Percentiles rank a stretch among this genome's conserved stretches.
phyloP scores from a whole-genome alignment of 2,329 filamentous ascomycete species.

The Penicillium expansum region DNA sequence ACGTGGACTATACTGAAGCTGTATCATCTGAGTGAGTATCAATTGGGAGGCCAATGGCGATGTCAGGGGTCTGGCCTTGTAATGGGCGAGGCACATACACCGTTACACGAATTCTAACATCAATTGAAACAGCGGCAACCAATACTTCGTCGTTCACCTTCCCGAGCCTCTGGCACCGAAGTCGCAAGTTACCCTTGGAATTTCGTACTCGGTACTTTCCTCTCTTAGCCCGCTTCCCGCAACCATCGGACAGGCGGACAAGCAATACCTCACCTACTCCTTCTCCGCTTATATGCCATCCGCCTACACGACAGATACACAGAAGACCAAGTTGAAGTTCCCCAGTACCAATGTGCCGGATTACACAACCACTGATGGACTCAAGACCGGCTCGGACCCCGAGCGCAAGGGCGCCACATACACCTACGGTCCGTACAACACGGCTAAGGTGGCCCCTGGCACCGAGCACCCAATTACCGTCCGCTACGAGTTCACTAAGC shows the following conservation, averaged over 20 bases:
- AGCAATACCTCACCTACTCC: conserved; percentile 80
- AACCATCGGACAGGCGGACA: conserved; percentile 75
- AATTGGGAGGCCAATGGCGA: conserved; percentile 51
- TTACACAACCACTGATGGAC: conserved; percentile 68
- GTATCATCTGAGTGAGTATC: conserved; percentile 51
- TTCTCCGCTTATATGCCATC: conserved; percentile 85
- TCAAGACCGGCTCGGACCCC: conserved; percentile 64
- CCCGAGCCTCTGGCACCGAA: conserved; percentile 72
- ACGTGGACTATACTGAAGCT: conserved; percentile 65
- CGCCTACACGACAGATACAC: conserved; percentile 80
- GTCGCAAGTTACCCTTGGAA: conserved; percentile 78
- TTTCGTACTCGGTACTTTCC: conserved; percentile 78
- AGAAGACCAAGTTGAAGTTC: conserved; percentile 97
- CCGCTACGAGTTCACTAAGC: conserved; percentile 94
- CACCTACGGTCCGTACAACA: conserved; percentile 84
- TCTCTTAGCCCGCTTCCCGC: conserved; percentile 78
- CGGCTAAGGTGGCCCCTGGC: conserved; percentile 67
- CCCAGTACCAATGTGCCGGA: conserved; percentile 75
- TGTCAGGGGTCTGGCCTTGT: background rate
- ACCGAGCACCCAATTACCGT: conserved; percentile 70
- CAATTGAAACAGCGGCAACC: conserved; percentile 55
- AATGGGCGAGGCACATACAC: background rate
- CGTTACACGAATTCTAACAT: conserved; percentile 7
- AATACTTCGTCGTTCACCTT: conserved; percentile 83
- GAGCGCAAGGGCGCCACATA: conserved; percentile 81